phyloP scores from a whole-genome alignment of 768 basidiomycete species.

The Clavulina sp. region DNA sequence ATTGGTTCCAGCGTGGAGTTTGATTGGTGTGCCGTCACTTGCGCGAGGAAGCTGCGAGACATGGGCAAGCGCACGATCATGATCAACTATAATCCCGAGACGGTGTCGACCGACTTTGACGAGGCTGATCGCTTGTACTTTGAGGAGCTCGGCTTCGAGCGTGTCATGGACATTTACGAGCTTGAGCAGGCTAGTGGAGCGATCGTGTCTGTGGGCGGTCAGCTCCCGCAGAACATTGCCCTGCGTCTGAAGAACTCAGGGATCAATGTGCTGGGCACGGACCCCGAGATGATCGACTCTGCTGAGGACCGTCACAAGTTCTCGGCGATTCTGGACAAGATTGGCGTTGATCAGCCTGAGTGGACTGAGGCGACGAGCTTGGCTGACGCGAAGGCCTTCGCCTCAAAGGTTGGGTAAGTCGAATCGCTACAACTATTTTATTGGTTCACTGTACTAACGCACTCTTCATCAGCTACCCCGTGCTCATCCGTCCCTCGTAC shows the following conservation, averaged over 20 bases:
- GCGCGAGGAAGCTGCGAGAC: constrained; percentile 76
- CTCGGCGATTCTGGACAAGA: constrained; percentile 85
- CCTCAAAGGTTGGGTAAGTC: constrained; percentile 61
- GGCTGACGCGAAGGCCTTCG: constrained; percentile 82
- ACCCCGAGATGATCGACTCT: constrained; percentile 85
- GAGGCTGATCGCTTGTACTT: constrained; percentile 99
- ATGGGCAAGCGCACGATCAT: constrained; percentile 94
- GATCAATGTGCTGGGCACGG: constrained; percentile 90
- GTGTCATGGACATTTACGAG: constrained; percentile 99
- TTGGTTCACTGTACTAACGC: neutral
- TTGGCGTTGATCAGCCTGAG: constrained; percentile 92
- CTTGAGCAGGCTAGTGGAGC: constrained; percentile 84
- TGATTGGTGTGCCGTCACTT: constrained; percentile 99
- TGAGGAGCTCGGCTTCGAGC: constrained; percentile 92
- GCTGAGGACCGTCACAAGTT: constrained; percentile 99
- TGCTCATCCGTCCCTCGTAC: constrained; percentile 95
- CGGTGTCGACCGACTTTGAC: constrained; percentile 97
- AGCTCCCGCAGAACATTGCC: constrained; percentile 97
- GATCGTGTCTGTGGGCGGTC: constrained; percentile 95
- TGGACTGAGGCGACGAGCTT: constrained; percentile 86
- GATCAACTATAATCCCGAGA: constrained; percentile 99
- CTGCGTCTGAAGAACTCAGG: constrained; percentile 80
- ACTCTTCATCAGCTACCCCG: constrained; percentile 52
- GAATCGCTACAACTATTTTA: neutral
- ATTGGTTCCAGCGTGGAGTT: constrained; percentile 99